phyloP scores from a whole-genome alignment of 345 rosid species.

The Camelina sativa region DNA sequence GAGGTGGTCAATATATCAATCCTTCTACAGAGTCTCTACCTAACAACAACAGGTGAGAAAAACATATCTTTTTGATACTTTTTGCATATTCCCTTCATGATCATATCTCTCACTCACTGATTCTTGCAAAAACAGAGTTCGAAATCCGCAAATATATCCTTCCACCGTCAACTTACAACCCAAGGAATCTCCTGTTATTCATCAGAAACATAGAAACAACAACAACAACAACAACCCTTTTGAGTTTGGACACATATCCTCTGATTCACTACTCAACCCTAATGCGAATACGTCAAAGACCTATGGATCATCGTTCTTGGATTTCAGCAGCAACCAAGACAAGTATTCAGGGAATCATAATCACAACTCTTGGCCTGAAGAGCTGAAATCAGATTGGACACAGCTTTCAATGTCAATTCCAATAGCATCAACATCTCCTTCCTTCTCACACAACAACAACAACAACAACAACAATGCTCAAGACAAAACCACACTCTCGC shows the following conservation, averaged over 20 bases:
- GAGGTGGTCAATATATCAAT: conserved; percentile 44
- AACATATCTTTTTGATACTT: neutral
- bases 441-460: conserved; percentile 46
- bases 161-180: conserved; percentile 45
- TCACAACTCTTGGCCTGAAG: conserved; percentile 54
- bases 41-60: conserved; percentile 51
- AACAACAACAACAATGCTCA: conserved; percentile 26
- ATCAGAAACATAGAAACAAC: conserved; percentile 44
- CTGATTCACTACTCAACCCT: conserved; percentile 53
- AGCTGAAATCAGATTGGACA: conserved; percentile 66
- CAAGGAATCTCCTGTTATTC: conserved; percentile 37
- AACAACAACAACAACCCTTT: conserved; percentile 26
- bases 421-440: conserved; percentile 50
- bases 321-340: conserved; percentile 44
- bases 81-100: neutral
- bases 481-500: conserved; percentile 52
- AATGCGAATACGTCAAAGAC: conserved; percentile 37
- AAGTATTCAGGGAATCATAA: conserved; percentile 43
- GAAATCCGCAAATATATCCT: conserved; percentile 43
- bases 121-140: conserved; percentile 46
- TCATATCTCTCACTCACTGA: neutral
- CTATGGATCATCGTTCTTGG: conserved; percentile 50
- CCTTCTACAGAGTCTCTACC: conserved; percentile 43
- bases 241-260: conserved; percentile 60
- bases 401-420: conserved; percentile 78